phyloP scores from a whole-genome alignment of 495 filamentous ascomycete species.

The Geopyxis carbonaria region DNA sequence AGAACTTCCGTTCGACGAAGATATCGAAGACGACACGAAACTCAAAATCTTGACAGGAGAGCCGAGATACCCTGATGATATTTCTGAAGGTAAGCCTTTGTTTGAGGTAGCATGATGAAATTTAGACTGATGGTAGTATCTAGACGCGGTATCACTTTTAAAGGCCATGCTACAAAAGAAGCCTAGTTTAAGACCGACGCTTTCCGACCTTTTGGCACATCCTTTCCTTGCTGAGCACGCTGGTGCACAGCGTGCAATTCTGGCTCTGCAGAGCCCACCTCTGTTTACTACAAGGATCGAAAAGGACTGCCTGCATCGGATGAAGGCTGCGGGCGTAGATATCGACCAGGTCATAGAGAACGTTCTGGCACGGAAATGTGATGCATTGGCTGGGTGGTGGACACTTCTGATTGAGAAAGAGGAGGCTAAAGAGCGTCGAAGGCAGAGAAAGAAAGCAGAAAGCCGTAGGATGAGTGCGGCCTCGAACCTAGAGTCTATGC shows the following conservation, averaged over 20 bases:
- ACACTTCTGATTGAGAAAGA: slow-evolving; percentile 88
- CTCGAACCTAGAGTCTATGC: slow-evolving; percentile 23
- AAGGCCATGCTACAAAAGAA: slow-evolving; percentile 70
- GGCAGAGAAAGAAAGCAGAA: slow-evolving; percentile 73
- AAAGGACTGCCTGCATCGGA: slow-evolving; percentile 77
- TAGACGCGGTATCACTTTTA: slow-evolving; percentile 59
- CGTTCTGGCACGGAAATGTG: slow-evolving; percentile 75
- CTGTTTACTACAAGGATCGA: slow-evolving; percentile 80
- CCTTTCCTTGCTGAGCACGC: slow-evolving; percentile 81
- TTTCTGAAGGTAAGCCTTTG: slow-evolving; percentile 33
- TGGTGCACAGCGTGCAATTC: slow-evolving; percentile 72
- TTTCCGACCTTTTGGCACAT: slow-evolving; percentile 78
- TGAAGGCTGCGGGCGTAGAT: slow-evolving; percentile 89
- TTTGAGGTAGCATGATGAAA: slow-evolving; percentile 4
- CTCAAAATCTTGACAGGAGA: slow-evolving; percentile 67
- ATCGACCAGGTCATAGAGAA: slow-evolving; percentile 90
- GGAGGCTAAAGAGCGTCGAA: slow-evolving; percentile 66
- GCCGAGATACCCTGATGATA: slow-evolving; percentile 63
- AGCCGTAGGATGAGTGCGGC: slow-evolving; percentile 24
- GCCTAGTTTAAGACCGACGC: slow-evolving; percentile 61
- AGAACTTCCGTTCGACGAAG: slow-evolving; percentile 91
- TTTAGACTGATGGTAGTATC: background rate
- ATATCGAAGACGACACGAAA: slow-evolving; percentile 73
- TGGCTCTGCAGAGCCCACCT: slow-evolving; percentile 65
- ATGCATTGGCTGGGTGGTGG: slow-evolving; percentile 91